A percentile compares a stretch with the other conserved stretches of the same genome.
Evolutionary conservation across 257 asterid species (phyloP).

Genomic region (Solanum chiquidenum): DNA sequence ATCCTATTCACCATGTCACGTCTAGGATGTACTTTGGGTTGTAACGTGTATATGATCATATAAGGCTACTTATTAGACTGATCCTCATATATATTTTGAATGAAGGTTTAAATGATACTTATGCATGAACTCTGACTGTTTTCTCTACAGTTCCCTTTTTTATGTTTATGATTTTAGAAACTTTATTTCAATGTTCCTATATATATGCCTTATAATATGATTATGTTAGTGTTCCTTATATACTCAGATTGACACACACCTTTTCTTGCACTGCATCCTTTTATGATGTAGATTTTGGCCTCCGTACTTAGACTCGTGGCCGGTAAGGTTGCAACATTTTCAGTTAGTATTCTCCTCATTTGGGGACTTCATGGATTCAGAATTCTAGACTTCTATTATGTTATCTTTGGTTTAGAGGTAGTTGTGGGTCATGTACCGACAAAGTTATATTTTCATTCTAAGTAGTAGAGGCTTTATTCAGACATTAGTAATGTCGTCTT

Average conservation of each 20-base stretch:
- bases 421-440: no score
- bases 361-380: no score
- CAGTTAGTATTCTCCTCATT: no score
- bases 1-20: neutral
- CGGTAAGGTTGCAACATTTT: neutral
- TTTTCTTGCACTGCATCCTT: neutral
- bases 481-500: no score
- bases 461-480: no score
- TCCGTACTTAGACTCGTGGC: neutral
- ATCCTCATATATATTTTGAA: neutral
- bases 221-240: neutral
- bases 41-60: neutral
- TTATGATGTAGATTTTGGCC: neutral
- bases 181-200: neutral
- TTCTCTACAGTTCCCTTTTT: no score
- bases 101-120: no score
- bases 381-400: no score
- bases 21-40: neutral
- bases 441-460: no score
- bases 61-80: neutral
- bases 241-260: neutral
- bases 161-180: neutral
- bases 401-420: no score
- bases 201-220: neutral
- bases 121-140: neutral